phyloP scores from a whole-genome alignment of 371 early-diverging fungal species.

The Sporodiniella umbellata region DNA sequence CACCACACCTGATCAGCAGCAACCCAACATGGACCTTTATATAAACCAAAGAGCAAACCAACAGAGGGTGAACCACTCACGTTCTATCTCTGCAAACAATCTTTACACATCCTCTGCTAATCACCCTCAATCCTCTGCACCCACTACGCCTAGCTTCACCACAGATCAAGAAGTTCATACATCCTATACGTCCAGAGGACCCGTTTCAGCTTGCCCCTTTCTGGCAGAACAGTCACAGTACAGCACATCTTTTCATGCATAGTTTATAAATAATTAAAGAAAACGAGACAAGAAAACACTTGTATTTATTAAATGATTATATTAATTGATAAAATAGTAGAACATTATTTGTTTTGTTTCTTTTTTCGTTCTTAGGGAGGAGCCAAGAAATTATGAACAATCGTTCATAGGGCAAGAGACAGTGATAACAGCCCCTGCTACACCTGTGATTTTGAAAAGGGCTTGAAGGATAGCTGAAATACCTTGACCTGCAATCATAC shows the following conservation, averaged over 20 bases:
- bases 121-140: slow-evolving; percentile 28
- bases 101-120: slow-evolving; percentile 16
- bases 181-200: slow-evolving; percentile 17
- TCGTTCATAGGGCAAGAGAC: slow-evolving; percentile 21
- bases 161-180: slow-evolving; percentile 9
- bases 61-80: slow-evolving; percentile 8
- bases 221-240: slow-evolving; percentile 1
- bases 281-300: too few relatives aligned
- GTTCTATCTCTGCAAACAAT: slow-evolving; percentile 13
- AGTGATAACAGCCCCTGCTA: slow-evolving; percentile 18
- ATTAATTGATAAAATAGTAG: too few relatives aligned
- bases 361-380: too few relatives aligned
- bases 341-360: too few relatives aligned
- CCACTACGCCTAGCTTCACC: slow-evolving; percentile 15
- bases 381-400: neutral
- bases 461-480: slow-evolving; percentile 66
- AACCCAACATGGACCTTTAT: slow-evolving; percentile 9
- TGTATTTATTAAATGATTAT: too few relatives aligned
- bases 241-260: too few relatives aligned
- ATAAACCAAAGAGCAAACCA: slow-evolving; percentile 7
- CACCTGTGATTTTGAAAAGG: slow-evolving; percentile 43
- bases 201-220: slow-evolving; percentile 7
- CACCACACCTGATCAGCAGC: slow-evolving; percentile 26
- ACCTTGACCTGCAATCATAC: slow-evolving; percentile 76
- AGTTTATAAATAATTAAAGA: too few relatives aligned